These are phyloP conservation scores for Hypocrella siamensis DNA, from an alignment of 2,329 filamentous ascomycete species.

Conservation along the genomic window DNA sequence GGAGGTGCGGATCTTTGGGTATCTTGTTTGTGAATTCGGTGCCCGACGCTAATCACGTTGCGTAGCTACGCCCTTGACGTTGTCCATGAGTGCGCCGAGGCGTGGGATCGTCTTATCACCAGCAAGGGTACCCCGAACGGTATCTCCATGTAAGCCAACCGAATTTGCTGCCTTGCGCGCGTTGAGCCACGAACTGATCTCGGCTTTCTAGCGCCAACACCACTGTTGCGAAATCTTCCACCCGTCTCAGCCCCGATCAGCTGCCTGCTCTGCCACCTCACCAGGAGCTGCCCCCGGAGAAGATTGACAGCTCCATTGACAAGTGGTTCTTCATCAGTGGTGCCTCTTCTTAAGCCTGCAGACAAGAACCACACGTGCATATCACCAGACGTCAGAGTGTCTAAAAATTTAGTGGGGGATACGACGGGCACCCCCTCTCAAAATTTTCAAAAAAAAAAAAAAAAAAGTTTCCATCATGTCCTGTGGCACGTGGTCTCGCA, in stretches of 20 bases:
- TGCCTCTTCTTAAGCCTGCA: slow-evolving; percentile 53
- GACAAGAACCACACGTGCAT: background rate
- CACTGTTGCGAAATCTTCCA: slow-evolving; percentile 56
- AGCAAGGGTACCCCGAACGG: slow-evolving; percentile 70
- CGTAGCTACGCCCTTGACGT: slow-evolving; percentile 81
- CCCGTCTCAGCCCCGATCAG: slow-evolving; percentile 52
- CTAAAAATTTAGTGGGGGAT: slow-evolving; percentile 5
- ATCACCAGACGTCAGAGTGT: too few species aligned
- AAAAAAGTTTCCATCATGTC: too few species aligned
- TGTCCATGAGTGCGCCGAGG: slow-evolving; percentile 87
- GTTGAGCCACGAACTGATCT: slow-evolving; percentile 13
- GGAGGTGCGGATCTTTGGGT: slow-evolving; percentile 41
- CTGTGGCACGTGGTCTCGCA: too few species aligned
- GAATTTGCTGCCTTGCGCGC: background rate
- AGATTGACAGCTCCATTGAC: slow-evolving; percentile 93
- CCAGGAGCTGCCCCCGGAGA: slow-evolving; percentile 69
- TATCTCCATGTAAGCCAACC: slow-evolving; percentile 58
- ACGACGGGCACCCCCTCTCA: slow-evolving; percentile 1
- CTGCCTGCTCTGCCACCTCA: slow-evolving; percentile 62
- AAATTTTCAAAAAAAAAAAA: slow-evolving; percentile 18
- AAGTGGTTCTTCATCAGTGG: slow-evolving; percentile 99
- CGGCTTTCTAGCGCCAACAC: slow-evolving; percentile 61
- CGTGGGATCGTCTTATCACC: slow-evolving; percentile 90
- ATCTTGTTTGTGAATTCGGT: background rate
- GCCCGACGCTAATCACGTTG: slow-evolving; percentile 2